These are phyloP conservation scores for Colletotrichum acutatum DNA, from an alignment of 2,329 filamentous ascomycete species.

Conservation along the genomic window DNA sequence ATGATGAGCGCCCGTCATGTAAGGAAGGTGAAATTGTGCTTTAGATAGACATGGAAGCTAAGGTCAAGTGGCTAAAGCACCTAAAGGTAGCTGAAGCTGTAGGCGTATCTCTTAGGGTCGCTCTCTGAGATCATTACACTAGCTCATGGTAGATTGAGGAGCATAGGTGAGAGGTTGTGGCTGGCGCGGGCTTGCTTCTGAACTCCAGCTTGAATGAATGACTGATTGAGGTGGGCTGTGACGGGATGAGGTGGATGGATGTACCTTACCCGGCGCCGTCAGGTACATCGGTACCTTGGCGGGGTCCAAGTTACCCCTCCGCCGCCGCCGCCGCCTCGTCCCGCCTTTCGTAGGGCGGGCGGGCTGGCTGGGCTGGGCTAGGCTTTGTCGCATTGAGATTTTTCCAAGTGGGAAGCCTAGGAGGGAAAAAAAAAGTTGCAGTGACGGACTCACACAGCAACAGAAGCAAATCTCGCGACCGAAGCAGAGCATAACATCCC, in stretches of 20 bases:
- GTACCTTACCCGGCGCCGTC: constrained; percentile 16
- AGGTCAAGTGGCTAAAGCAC: neutral
- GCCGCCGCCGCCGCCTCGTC: neutral
- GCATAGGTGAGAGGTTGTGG: neutral
- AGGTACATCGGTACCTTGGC: neutral
- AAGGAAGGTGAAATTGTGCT: neutral
- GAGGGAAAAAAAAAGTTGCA: constrained; percentile 2
- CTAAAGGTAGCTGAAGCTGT: neutral
- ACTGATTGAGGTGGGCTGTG: no score
- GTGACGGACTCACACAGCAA: no score
- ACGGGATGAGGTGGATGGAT: neutral
- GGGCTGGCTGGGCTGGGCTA: constrained; percentile 1
- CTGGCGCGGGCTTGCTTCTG: constrained; percentile 12
- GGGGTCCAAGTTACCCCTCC: neutral
- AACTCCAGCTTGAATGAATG: neutral
- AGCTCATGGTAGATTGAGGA: constrained; percentile 4
- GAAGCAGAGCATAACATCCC: neutral
- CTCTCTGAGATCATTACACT: neutral
- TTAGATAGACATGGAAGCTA: neutral
- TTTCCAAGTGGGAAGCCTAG: neutral
- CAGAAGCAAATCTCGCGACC: no score
- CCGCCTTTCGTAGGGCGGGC: neutral
- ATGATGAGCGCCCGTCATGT: neutral
- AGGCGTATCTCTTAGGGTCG: neutral
- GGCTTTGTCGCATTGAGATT: constrained; percentile 10